A percentile compares a stretch with the other conserved stretches of the same genome.
These are phyloP conservation scores for Fusarium humuli DNA, from an alignment of 2,329 filamentous ascomycete genomes.

Conservation along the genomic window DNA sequence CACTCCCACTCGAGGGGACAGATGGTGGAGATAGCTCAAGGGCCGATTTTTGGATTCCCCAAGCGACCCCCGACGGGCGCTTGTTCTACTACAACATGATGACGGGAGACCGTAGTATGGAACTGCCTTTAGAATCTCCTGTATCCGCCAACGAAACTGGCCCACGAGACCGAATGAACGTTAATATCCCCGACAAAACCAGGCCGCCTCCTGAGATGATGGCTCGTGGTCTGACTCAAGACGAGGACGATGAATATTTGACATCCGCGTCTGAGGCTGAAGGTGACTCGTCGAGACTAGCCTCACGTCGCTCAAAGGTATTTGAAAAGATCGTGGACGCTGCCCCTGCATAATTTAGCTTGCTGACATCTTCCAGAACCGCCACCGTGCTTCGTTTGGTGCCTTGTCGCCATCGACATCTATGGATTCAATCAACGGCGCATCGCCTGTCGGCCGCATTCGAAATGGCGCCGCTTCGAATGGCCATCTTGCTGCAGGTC, in stretches of 20 bases:
- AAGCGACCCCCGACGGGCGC: conserved; percentile 91
- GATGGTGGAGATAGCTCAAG: conserved; percentile 76
- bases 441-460: conserved; percentile 68
- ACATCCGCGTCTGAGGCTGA: conserved; percentile 89
- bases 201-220: conserved; percentile 91
- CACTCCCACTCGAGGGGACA: conserved; percentile 76
- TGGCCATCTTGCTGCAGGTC: conserved; percentile 51
- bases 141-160: conserved; percentile 83
- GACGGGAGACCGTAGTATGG: conserved; percentile 94
- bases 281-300: conserved; percentile 75
- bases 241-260: conserved; percentile 89
- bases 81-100: conserved; percentile 99
- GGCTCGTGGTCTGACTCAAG: conserved; percentile 81
- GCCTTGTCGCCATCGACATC: conserved; percentile 88
- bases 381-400: conserved; percentile 75
- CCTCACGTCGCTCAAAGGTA: conserved; percentile 76
- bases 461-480: conserved; percentile 68
- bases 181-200: conserved; percentile 88
- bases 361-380: conserved; percentile 57
- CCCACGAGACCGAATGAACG: conserved; percentile 88
- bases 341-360: not conserved
- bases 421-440: conserved; percentile 86
- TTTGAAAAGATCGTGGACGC: conserved; percentile 45
- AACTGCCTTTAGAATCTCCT: conserved; percentile 92
- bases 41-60: conserved; percentile 98